phyloP scores from a whole-genome alignment of 2,329 filamentous ascomycete species.

The Pezicula radicicola region DNA sequence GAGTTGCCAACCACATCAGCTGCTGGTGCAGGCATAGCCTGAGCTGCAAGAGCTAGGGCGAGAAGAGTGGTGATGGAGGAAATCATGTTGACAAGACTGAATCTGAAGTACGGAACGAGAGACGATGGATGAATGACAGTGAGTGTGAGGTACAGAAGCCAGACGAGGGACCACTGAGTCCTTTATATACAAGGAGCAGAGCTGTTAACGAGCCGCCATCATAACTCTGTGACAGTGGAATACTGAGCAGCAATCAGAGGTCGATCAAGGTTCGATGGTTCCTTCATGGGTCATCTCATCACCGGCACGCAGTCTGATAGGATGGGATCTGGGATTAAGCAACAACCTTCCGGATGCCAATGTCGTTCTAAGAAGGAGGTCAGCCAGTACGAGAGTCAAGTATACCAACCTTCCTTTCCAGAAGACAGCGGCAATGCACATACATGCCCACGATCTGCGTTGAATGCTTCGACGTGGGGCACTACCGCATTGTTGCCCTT shows the following conservation, averaged over 20 bases:
- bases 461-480: not conserved
- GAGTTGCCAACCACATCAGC: not conserved
- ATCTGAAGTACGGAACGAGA: not conserved
- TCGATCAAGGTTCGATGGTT: not conserved
- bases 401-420: not conserved
- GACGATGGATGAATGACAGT: slow-evolving; percentile 5
- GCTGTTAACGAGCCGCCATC: not conserved
- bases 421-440: not conserved
- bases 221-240: not conserved
- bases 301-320: not conserved
- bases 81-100: slow-evolving; percentile 19
- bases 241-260: not conserved
- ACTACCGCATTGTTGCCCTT: too few relatives aligned
- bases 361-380: slow-evolving; percentile 12
- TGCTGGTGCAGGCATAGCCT: slow-evolving; percentile 16
- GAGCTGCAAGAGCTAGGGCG: slow-evolving; percentile 19
- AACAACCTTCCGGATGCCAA: slow-evolving; percentile 4
- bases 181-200: slow-evolving; percentile 15
- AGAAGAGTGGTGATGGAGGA: slow-evolving; percentile 20
- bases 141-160: slow-evolving; percentile 6
- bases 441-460: not conserved
- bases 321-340: slow-evolving; percentile 2
- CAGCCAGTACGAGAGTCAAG: slow-evolving; percentile 1
- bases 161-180: slow-evolving; percentile 4
- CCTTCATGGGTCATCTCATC: not conserved